Percentiles rank a stretch among this genome's conserved stretches.
Conservation (phyloP, 2,329 filamentous ascomycete species). For the Bipolaris cookei region DNA sequence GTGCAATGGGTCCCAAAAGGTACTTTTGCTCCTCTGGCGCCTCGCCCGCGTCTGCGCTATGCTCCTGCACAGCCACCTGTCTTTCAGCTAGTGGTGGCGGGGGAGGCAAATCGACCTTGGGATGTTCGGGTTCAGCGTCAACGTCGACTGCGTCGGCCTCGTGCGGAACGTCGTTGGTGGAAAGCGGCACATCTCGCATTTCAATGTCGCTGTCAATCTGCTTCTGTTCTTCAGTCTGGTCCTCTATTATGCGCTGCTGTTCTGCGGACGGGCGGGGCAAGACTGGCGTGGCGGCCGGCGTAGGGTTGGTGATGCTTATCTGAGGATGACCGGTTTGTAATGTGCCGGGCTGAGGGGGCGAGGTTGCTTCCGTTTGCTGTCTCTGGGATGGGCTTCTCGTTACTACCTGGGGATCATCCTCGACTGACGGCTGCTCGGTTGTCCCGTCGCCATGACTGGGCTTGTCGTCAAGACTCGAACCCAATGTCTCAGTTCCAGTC, state of each 20-base stretch:
- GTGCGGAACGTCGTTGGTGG: slow-evolving; percentile 58
- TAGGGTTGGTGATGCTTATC: slow-evolving; percentile 55
- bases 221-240: slow-evolving; percentile 58
- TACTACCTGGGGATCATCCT: slow-evolving; percentile 35
- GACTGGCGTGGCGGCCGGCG: slow-evolving; percentile 51
- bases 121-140: slow-evolving; percentile 35
- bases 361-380: slow-evolving; percentile 38
- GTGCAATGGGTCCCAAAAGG: slow-evolving; percentile 80
- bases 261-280: slow-evolving; percentile 45
- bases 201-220: slow-evolving; percentile 63
- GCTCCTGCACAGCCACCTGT: slow-evolving; percentile 48
- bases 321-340: slow-evolving; percentile 46
- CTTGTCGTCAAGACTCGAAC: slow-evolving; percentile 32
- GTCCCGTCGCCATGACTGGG: slow-evolving; percentile 31
- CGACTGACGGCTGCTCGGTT: slow-evolving; percentile 29
- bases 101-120: slow-evolving; percentile 60
- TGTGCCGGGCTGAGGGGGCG: slow-evolving; percentile 42
- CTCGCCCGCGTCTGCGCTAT: slow-evolving; percentile 52
- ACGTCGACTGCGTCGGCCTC: slow-evolving; percentile 34
- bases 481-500: slow-evolving; percentile 33
- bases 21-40: slow-evolving; percentile 64
- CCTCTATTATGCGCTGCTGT: slow-evolving; percentile 53
- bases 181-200: slow-evolving; percentile 67
- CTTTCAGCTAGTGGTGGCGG: slow-evolving; percentile 60
- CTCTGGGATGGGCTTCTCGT: slow-evolving; percentile 44